Conservation (phyloP, 495 filamentous ascomycete genomes). For the Rusavskia elegans region DNA sequence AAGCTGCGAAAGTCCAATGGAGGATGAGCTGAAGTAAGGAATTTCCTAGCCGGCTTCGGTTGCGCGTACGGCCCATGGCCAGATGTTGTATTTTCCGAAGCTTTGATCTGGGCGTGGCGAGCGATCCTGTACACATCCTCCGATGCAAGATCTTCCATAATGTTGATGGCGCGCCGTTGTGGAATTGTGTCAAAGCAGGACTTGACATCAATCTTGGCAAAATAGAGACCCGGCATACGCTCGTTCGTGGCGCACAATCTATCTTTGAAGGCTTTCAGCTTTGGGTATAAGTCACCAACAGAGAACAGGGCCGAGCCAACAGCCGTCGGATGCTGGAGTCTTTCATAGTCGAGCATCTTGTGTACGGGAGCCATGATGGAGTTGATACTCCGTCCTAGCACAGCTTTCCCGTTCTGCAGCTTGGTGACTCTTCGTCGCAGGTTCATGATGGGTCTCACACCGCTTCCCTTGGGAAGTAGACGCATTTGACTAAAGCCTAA, state of each 20-base stretch:
- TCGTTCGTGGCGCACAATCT: constrained; percentile 17
- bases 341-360: constrained; percentile 65
- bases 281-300: constrained; percentile 65
- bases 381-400: constrained; percentile 67
- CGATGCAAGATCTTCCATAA: constrained; percentile 48
- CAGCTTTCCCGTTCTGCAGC: constrained; percentile 30
- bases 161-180: constrained; percentile 49
- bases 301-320: constrained; percentile 69
- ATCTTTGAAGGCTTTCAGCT: constrained; percentile 51
- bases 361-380: constrained; percentile 57
- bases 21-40: constrained; percentile 41
- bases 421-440: constrained; percentile 46
- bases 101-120: constrained; percentile 57
- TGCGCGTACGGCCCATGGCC: constrained; percentile 1
- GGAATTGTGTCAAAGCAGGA: constrained; percentile 94
- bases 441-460: constrained; percentile 76
- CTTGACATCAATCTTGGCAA: constrained; percentile 84
- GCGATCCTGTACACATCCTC: constrained; percentile 53
- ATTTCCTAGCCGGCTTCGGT: constrained; percentile 44
- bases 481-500: constrained; percentile 71
- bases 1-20: constrained; percentile 36
- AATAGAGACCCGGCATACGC: constrained; percentile 36
- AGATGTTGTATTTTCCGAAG: constrained; percentile 17
- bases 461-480: constrained; percentile 55
- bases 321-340: constrained; percentile 36